Percentiles rank a stretch among this genome's conserved stretches.
Conservation (phyloP, 805 yeast species). For the Priceomyces castillae region DNA sequence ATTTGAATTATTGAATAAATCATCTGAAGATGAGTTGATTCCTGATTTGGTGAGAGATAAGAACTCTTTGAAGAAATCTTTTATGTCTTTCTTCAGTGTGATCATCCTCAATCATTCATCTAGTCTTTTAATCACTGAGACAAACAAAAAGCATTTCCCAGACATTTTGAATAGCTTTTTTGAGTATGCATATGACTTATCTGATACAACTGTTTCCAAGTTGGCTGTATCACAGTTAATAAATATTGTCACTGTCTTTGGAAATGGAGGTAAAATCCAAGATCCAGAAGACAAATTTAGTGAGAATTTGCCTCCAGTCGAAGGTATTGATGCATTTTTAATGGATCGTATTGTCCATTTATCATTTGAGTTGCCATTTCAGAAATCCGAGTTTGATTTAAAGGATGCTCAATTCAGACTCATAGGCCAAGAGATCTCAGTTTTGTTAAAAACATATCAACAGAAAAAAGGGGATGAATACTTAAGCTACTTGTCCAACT, state of each 20-base stretch:
- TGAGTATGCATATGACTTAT: slow-evolving; percentile 58
- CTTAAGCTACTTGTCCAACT: slow-evolving; percentile 47
- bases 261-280: slow-evolving; percentile 56
- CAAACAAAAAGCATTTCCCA: slow-evolving; percentile 61
- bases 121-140: slow-evolving; percentile 68
- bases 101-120: slow-evolving; percentile 76
- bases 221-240: slow-evolving; percentile 66
- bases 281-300: slow-evolving; percentile 59
- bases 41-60: slow-evolving; percentile 63
- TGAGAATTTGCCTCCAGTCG: slow-evolving; percentile 49
- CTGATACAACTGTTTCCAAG: slow-evolving; percentile 66
- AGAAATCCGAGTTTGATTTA: slow-evolving; percentile 58
- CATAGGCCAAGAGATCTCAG: slow-evolving; percentile 71
- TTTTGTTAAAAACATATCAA: slow-evolving; percentile 62
- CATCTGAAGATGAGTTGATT: slow-evolving; percentile 30
- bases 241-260: slow-evolving; percentile 57
- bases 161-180: slow-evolving; percentile 60
- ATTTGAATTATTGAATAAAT: slow-evolving; percentile 45
- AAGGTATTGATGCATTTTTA: slow-evolving; percentile 68
- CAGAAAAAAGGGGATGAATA: slow-evolving; percentile 40
- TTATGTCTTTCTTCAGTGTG: slow-evolving; percentile 65
- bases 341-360: slow-evolving; percentile 65
- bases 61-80: slow-evolving; percentile 63
- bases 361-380: slow-evolving; percentile 78
- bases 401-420: slow-evolving; percentile 79